Evolutionary conservation across 768 basidiomycete species (phyloP), one percentile per base, ranked within the genome.

Genomic region (Hypholoma sublateritium): DNA sequence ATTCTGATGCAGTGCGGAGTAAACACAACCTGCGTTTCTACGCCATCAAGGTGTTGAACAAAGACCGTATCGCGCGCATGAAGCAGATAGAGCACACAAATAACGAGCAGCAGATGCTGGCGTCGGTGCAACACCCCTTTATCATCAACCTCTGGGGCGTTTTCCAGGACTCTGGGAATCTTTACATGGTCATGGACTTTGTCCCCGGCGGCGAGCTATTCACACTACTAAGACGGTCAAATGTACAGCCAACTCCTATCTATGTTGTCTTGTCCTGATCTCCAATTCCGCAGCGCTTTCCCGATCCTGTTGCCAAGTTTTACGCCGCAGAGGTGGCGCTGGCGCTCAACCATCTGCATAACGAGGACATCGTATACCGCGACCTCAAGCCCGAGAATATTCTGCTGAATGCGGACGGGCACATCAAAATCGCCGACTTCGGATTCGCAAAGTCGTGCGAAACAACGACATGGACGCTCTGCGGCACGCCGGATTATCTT

Each of bases 141-240:
- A 91, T 98, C 64, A 86, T 98, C 76, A 98, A 95, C 69, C 84
- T 98, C 4, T 98, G 95, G 95, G 95, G 95, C 34, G 85, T 87
- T 3, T 95, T 95, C 69, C 97, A 98, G 68, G 97, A 98, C 67
- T 71, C 85, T 34, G 73, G 89, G 17, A 98, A 98, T 70, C 80
- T 98, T 13, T 99, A 98, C 78, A 96, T 99, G 93, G 89, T 98
- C 54, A 91, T 98, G 86, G 95, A 88, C 76, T 98, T 92, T 71
- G 93, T 93, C 2, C 92, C 95, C 4, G 97, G 97, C 7, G 97
- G 97, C 14, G 97, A 99, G 70, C 81, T 99, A 5, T 99, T 98
- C 71, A 95, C 94, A 13, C 84, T 98, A 53, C 73, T 98, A 59
- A 83, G 95, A 62, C 82, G 94, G 74, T 94, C 93, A 48, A 93